Evolutionary conservation across 352 stramenopile genomes (phyloP), one percentile per base, ranked within the genome.

Genomic region (Phytophthora syringae): DNA sequence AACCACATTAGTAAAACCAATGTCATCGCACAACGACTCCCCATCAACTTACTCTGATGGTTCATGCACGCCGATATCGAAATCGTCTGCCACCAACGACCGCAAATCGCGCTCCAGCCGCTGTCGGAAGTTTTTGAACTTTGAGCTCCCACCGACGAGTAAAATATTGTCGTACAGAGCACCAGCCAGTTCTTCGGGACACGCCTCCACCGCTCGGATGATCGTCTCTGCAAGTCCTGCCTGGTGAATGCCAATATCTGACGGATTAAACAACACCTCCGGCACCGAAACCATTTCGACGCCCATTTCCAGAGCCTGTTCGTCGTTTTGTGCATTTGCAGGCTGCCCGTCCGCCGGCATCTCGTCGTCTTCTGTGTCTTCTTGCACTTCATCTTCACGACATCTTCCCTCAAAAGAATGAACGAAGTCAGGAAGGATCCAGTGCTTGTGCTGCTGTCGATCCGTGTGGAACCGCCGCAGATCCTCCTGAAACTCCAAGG

Each of bases 201-300:
- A 98, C 30, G 79, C 76, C 27, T 82, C 34, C 13, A 98, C 87
- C 20, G 88, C 78, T 52, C 97, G 85, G 21, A 94, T 76, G 72
- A 98, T 93, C 7, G 82, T 79, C 28, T 96, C 84, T 2, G 86
- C 80, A 32, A 98, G 64, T 20, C 93, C 92, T 21, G 86, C 84
- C 59, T 98, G 93, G 34, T 84, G 56, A 42, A 98, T 74, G 11
- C 89, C 92, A 66, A 97, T 95, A 67, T 98, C 93, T 0, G 88
- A 96, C 24, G 94, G 94, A 61, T 92, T 82, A 66, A 98, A 98
- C 22, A 98, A 68, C 11, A 98, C 79, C 64, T 98, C 94, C 0
- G 93, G 93, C 21, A 97, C 90, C 1, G 86, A 72, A 55, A 98
- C 86, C 60, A 91, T 84, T 56, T 98, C 93, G 12, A 88, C 77